These are phyloP conservation scores for Hymenoscyphus fraxineus DNA, from an alignment of 2,329 filamentous ascomycete species.

Conservation along the genomic window DNA sequence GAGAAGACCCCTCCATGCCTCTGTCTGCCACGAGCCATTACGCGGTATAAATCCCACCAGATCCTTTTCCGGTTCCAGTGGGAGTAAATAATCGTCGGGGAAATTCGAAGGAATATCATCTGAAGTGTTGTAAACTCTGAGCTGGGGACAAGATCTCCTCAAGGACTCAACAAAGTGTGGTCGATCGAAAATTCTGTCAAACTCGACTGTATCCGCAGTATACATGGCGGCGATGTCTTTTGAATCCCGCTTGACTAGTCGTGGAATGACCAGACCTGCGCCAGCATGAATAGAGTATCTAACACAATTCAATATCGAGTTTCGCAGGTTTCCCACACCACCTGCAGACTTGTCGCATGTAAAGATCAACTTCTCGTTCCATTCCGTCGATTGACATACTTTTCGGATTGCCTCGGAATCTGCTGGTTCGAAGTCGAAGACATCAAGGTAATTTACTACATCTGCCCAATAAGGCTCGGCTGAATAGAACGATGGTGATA, in stretches of 20 bases:
- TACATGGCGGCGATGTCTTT: conserved; percentile 24
- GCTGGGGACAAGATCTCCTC: conserved; percentile 27
- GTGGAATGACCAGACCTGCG: conserved; percentile 17
- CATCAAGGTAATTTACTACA: conserved; percentile 7
- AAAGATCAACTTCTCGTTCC: conserved; percentile 28
- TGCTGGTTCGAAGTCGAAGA: conserved; percentile 25
- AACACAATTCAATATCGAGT: conserved; percentile 32
- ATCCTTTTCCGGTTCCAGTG: conserved; percentile 20
- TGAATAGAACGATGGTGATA: not conserved
- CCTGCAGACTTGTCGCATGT: conserved; percentile 30
- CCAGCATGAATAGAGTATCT: conserved; percentile 25
- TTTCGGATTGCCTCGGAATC: conserved; percentile 24
- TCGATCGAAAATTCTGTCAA: conserved; percentile 31
- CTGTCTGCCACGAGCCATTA: conserved; percentile 24
- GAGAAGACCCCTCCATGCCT: conserved; percentile 26
- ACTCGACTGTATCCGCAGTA: conserved; percentile 14
- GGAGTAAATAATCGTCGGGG: conserved; percentile 22
- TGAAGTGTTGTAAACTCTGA: conserved; percentile 25
- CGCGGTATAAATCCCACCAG: conserved; percentile 23
- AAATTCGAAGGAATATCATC: conserved; percentile 19
- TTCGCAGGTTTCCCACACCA: conserved; percentile 32
- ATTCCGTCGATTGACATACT: conserved; percentile 26
- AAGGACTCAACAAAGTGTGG: conserved; percentile 28
- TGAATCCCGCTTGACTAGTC: conserved; percentile 21
- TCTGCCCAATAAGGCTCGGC: not conserved